phyloP scores from a whole-genome alignment of 139 green algal genomes.

The Nannochloris sp. region DNA sequence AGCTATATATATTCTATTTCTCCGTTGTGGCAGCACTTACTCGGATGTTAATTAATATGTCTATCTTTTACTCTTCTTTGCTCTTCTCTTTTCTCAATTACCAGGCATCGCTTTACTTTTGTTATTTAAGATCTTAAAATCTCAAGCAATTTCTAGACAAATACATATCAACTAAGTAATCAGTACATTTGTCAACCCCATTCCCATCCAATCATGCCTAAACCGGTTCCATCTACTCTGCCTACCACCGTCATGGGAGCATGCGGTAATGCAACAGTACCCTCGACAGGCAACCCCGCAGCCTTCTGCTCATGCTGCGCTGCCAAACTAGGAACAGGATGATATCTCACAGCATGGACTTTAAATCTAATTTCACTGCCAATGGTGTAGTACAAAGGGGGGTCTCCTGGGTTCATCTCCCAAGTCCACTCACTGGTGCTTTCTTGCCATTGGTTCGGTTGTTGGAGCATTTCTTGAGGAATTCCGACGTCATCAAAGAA shows the following conservation, averaged over 20 bases:
- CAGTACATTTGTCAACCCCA: neutral
- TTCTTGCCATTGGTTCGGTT: conserved; percentile 52
- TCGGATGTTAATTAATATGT: too few species aligned
- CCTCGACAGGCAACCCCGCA: neutral
- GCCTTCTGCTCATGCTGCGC: conserved; percentile 9
- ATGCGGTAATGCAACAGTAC: neutral
- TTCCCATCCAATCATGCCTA: conserved; percentile 33
- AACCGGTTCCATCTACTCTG: conserved; percentile 14
- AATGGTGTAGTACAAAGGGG: conserved; percentile 23
- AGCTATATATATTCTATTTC: neutral
- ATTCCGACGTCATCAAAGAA: conserved; percentile 91
- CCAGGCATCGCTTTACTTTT: too few species aligned
- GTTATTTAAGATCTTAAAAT: too few species aligned
- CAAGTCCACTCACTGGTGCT: conserved; percentile 9
- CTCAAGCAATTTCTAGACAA: too few species aligned
- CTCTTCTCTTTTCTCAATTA: too few species aligned
- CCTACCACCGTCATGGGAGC: conserved; percentile 23
- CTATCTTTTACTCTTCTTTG: too few species aligned
- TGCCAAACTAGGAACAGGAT: neutral
- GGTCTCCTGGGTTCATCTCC: conserved; percentile 15
- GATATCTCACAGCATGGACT: conserved; percentile 18
- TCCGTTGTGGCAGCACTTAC: neutral
- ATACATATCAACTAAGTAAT: too few species aligned
- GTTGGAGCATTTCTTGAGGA: conserved; percentile 56
- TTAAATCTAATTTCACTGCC: conserved; percentile 19